Evolutionary conservation across 768 basidiomycete genomes (phyloP).

Genomic region (Termitomyces sp.): DNA sequence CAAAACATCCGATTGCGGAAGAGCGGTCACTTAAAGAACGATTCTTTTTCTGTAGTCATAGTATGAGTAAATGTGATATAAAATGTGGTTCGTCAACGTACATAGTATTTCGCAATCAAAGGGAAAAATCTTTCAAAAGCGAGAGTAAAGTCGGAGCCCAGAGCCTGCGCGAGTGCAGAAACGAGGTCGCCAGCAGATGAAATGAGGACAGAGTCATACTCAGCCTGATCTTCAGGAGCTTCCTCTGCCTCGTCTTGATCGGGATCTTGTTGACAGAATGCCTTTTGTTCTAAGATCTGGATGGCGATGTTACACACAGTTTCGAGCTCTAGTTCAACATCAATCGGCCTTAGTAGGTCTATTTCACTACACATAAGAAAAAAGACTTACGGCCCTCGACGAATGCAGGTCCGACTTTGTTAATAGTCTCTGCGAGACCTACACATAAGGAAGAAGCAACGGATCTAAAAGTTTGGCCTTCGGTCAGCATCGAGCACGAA

Average conservation of each 20-base stretch:
- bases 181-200: constrained; percentile 94
- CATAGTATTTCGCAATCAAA: constrained; percentile 87
- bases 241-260: constrained; percentile 87
- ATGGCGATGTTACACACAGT: constrained; percentile 74
- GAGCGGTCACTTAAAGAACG: constrained; percentile 90
- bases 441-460: constrained; percentile 87
- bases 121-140: constrained; percentile 87
- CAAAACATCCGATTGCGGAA: constrained; percentile 87
- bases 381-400: constrained; percentile 63
- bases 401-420: constrained; percentile 85
- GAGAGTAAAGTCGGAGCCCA: constrained; percentile 79
- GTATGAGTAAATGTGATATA: neutral
- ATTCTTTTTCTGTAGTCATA: constrained; percentile 59
- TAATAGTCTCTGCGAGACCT: constrained; percentile 87
- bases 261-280: constrained; percentile 93
- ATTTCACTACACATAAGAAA: neutral
- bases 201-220: constrained; percentile 94
- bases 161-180: constrained; percentile 75
- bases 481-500: constrained; percentile 14
- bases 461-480: constrained; percentile 42
- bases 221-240: constrained; percentile 84
- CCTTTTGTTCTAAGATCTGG: constrained; percentile 89
- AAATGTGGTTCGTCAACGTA: constrained; percentile 31
- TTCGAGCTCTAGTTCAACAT: constrained; percentile 51
- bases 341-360: constrained; percentile 5